Evolutionary conservation across 352 stramenopile species (phyloP), one percentile per base, ranked within the genome.

Genomic region (Globisporangium heterothallicum): DNA sequence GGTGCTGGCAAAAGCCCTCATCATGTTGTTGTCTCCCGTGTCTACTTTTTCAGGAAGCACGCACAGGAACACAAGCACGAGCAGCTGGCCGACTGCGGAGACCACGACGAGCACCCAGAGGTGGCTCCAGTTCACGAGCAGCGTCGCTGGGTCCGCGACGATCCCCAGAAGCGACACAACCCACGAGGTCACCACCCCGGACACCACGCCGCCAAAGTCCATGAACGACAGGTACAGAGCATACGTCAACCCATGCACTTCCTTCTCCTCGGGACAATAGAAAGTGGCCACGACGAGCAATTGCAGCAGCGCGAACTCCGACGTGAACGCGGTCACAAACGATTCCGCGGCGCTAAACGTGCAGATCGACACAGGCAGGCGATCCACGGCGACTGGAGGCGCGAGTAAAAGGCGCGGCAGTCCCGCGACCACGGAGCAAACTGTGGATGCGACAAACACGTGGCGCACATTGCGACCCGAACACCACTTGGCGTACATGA

Each of bases 161-260:
- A 92, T 89, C 0, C 79, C 82, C 7, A 92, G 47, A 14, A 60
- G 46, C 13, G 64, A 70, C 30, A 89, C 76, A 25, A 88, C 32
- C 1, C 71, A 35, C 8, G 82, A 83, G 13, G 70, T 79, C 12
- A 87, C 56, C 13, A 92, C 46, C 8, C 78, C 76, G 4, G 78
- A 90, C 2, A 89, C 53, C 24, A 91, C 78, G 24, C 79, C 82
- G 14, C 82, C 82, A 63, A 92, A 89, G 65, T 92, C 79, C 78
- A 92, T 92, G 53, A 89, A 88, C 12, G 79, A 90, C 34, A 92
- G 60, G 56, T 76, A 92, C 47, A 92, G 59, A 41, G 82, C 79
- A 58, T 92, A 92, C 42, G 82, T 86, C 25, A 92, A 63, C 3
- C 82, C 82, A 50, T 88, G 77, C 8, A 87, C 62, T 2, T 82